phyloP scores from a whole-genome alignment of 176 grass and related monocot species.

The Carex cristatella region DNA sequence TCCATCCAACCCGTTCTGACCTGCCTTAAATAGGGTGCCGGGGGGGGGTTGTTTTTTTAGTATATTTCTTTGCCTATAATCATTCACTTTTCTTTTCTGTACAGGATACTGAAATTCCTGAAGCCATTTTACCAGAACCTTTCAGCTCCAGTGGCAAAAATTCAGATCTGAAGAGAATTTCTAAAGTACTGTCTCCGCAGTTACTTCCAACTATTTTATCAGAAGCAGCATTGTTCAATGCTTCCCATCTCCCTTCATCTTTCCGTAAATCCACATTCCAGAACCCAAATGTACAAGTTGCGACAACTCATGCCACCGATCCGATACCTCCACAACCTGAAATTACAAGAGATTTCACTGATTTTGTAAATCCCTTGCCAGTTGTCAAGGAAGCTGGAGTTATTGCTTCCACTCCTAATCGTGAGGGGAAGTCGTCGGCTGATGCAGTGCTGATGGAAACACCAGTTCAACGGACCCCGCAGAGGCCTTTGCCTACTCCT shows the following conservation, averaged over 20 bases:
- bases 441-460: constrained; percentile 36
- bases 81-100: background rate
- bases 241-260: constrained; percentile 71
- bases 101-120: constrained; percentile 64
- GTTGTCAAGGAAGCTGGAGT: background rate
- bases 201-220: constrained; percentile 22
- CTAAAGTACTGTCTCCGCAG: constrained; percentile 22
- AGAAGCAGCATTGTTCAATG: constrained; percentile 38
- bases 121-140: constrained; percentile 78
- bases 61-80: background rate
- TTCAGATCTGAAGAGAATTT: constrained; percentile 30
- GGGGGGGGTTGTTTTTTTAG: background rate
- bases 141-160: constrained; percentile 45
- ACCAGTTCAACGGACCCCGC: constrained; percentile 56
- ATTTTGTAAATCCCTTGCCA: background rate
- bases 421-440: background rate
- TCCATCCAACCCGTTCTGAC: background rate
- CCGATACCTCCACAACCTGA: constrained; percentile 6
- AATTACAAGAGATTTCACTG: background rate
- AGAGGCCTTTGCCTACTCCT: constrained; percentile 54
- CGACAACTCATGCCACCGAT: constrained; percentile 31
- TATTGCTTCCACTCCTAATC: constrained; percentile 9
- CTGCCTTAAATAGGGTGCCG: background rate
- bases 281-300: constrained; percentile 30
- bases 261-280: constrained; percentile 62